phyloP scores from a whole-genome alignment of 2,329 filamentous ascomycete genomes.

The Ophiostoma perfectum region DNA sequence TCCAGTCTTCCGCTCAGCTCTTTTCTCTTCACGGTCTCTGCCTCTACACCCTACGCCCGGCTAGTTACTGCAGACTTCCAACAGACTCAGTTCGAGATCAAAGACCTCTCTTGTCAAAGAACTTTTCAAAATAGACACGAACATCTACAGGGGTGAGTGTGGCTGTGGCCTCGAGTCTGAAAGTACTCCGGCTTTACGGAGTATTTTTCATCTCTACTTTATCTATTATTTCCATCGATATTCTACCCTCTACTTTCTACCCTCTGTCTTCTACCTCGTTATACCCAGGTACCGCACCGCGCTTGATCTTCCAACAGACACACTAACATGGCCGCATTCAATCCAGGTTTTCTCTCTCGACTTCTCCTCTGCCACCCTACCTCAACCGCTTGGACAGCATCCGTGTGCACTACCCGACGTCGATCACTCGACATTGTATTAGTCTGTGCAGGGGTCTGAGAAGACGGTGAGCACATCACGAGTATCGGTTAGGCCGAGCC shows the following conservation, averaged over 20 bases:
- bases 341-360: neutral
- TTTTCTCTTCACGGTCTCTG: neutral
- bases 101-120: neutral
- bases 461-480: constrained; percentile 8
- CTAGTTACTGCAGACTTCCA: neutral
- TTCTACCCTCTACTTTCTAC: neutral
- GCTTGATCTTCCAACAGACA: constrained; percentile 9
- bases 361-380: neutral
- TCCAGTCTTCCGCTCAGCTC: neutral
- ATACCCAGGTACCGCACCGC: neutral
- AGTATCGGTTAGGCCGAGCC: neutral
- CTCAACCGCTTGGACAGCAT: neutral
- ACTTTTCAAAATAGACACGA: constrained; percentile 8
- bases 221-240: neutral
- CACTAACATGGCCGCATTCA: constrained; percentile 3
- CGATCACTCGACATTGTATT: neutral
- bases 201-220: neutral
- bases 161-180: neutral
- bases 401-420: constrained; percentile 4
- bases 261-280: neutral
- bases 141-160: constrained; percentile 4
- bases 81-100: neutral
- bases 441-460: constrained; percentile 2
- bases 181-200: neutral
- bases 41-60: neutral